A percentile compares a stretch with the other conserved stretches of the same genome.
phyloP scores from a whole-genome alignment of 106 monocot species.

The Allium fistulosum region DNA sequence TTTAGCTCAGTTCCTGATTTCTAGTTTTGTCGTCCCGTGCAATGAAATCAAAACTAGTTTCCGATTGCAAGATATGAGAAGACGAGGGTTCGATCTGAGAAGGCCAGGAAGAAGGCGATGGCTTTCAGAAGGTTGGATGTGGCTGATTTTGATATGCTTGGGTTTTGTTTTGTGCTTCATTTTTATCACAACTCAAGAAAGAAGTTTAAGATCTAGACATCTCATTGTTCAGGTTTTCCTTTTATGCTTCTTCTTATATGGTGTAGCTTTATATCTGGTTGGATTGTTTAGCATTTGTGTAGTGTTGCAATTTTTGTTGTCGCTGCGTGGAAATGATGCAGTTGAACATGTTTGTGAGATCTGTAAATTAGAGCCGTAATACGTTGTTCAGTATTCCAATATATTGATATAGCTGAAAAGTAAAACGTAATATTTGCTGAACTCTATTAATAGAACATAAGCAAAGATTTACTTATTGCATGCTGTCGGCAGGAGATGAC shows the following conservation, averaged over 20 bases:
- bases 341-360: not conserved
- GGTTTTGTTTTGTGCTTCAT: conserved; percentile 12
- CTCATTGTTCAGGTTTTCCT: conserved; percentile 2
- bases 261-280: not conserved
- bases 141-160: not conserved
- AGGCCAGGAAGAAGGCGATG: conserved; percentile 20
- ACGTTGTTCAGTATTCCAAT: too few species aligned
- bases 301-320: too few species aligned
- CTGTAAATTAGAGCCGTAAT: too few species aligned
- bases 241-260: not conserved
- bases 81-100: conserved; percentile 12
- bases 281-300: too few species aligned
- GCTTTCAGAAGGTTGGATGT: conserved; percentile 6
- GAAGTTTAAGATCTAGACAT: conserved; percentile 1
- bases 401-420: too few species aligned
- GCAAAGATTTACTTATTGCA: too few species aligned
- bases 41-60: too few species aligned
- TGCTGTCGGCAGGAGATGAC: too few species aligned
- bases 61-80: conserved; percentile 9
- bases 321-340: not conserved
- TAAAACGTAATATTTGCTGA: too few species aligned
- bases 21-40: too few species aligned
- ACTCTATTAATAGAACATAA: too few species aligned
- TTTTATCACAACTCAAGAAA: conserved; percentile 2
- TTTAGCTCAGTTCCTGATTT: too few species aligned